phyloP scores from a whole-genome alignment of 1,139 yeast species.

The Yamadazyma trypodendri region DNA sequence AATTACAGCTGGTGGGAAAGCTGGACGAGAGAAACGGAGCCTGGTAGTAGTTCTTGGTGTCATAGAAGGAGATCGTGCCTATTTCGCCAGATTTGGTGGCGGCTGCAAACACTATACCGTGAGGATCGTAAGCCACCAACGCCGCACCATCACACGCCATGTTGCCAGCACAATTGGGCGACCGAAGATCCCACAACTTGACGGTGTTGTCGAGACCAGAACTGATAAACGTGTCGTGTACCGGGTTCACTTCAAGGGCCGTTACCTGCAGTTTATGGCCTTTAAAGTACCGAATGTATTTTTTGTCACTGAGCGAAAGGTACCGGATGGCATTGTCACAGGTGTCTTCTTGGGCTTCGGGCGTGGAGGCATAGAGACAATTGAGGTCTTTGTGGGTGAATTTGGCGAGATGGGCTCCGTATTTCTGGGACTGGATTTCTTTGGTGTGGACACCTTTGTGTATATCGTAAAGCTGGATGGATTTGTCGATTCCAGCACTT shows the following conservation, averaged over 20 bases:
- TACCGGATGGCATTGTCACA: constrained; percentile 73
- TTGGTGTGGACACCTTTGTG: constrained; percentile 64
- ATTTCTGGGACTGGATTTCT: constrained; percentile 80
- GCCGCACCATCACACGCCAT: constrained; percentile 58
- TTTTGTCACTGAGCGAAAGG: constrained; percentile 73
- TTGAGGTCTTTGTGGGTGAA: constrained; percentile 77
- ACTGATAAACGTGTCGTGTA: constrained; percentile 64
- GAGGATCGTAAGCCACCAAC: constrained; percentile 73
- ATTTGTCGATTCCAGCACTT: constrained; percentile 78
- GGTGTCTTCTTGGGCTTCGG: constrained; percentile 20
- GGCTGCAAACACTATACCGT: constrained; percentile 77
- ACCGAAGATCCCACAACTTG: constrained; percentile 80
- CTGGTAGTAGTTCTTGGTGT: constrained; percentile 54
- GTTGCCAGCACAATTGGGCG: constrained; percentile 61
- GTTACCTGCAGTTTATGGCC: constrained; percentile 83
- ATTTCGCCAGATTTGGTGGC: constrained; percentile 43
- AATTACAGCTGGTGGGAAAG: constrained; percentile 29
- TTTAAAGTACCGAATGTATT: constrained; percentile 77
- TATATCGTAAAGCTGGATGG: constrained; percentile 80
- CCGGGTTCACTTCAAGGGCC: constrained; percentile 72
- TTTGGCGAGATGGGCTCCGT: constrained; percentile 85
- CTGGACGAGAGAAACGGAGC: constrained; percentile 50
- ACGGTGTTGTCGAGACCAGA: constrained; percentile 78
- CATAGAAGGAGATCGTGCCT: constrained; percentile 58
- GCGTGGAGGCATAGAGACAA: constrained; percentile 82